Percentiles rank a stretch among this genome's conserved stretches.
Evolutionary conservation across 345 rosid genomes (phyloP).

Genomic region (Sisymbrium irio): DNA sequence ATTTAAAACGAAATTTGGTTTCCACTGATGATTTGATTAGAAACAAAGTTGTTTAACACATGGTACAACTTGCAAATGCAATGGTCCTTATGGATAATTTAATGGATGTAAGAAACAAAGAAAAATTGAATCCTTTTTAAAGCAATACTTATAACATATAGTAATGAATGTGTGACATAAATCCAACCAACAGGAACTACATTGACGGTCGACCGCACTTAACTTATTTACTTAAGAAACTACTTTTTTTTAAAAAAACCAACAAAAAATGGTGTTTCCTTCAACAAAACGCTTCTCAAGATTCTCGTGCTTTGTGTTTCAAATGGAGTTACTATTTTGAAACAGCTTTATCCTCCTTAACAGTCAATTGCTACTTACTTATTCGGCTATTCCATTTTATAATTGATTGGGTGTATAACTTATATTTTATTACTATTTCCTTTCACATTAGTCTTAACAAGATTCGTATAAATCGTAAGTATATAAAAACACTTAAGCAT

Average conservation of each 20-base stretch:
- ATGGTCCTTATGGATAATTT: too few relatives aligned
- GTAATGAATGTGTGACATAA: conserved; percentile 7
- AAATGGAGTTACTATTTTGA: conserved; percentile 5
- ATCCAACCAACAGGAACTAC: conserved; percentile 20
- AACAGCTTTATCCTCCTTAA: conserved; percentile 13
- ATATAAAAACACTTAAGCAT: background rate
- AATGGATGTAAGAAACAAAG: background rate
- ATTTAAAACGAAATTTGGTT: background rate
- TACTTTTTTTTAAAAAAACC: background rate
- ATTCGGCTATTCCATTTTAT: background rate
- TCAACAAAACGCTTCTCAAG: conserved; percentile 36
- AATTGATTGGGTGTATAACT: background rate
- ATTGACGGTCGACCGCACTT: conserved; percentile 18
- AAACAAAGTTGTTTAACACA: background rate
- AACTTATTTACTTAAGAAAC: conserved; percentile 11
- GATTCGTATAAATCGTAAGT: background rate
- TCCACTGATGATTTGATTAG: background rate
- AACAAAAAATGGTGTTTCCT: conserved; percentile 13
- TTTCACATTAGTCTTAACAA: background rate
- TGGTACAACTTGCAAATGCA: background rate
- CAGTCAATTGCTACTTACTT: background rate
- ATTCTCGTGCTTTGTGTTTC: conserved; percentile 35
- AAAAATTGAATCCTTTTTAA: background rate
- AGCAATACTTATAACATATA: background rate
- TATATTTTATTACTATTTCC: background rate